Conservation (phyloP, 306 rosid genomes). For the Sophora flavescens region DNA sequence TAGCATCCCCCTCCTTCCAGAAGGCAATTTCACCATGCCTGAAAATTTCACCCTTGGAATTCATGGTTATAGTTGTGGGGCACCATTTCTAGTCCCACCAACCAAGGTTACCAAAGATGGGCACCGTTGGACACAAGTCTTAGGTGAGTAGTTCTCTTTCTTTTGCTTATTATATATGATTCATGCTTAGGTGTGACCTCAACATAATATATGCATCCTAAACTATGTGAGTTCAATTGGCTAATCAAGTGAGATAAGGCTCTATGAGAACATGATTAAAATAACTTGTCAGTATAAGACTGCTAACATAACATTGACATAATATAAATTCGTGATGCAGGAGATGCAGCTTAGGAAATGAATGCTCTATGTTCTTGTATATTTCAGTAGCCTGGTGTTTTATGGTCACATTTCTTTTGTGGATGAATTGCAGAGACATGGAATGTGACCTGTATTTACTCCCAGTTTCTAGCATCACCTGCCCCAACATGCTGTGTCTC, state of each 20-base stretch:
- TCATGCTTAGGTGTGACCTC: too few species aligned
- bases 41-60: slow-evolving; percentile 65
- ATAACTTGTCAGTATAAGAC: not conserved
- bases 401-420: slow-evolving; percentile 14
- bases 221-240: not conserved
- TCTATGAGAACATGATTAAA: not conserved
- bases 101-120: slow-evolving; percentile 56
- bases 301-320: not conserved
- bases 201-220: not conserved
- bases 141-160: slow-evolving; percentile 55
- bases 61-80: slow-evolving; percentile 73
- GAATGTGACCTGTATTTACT: slow-evolving; percentile 79
- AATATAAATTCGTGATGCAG: not conserved
- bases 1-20: not conserved
- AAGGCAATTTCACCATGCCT: slow-evolving; percentile 47
- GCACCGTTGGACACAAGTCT: slow-evolving; percentile 66
- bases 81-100: slow-evolving; percentile 60
- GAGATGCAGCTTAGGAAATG: not conserved
- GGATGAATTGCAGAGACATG: slow-evolving; percentile 66
- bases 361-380: slow-evolving; percentile 7
- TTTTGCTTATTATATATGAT: not conserved
- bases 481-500: slow-evolving; percentile 86
- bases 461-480: slow-evolving; percentile 67
- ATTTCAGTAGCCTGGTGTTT: not conserved
- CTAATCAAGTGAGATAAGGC: not conserved